These are phyloP conservation scores for Fremontodendron californicum DNA, from an alignment of 345 rosid species.

Conservation along the genomic window DNA sequence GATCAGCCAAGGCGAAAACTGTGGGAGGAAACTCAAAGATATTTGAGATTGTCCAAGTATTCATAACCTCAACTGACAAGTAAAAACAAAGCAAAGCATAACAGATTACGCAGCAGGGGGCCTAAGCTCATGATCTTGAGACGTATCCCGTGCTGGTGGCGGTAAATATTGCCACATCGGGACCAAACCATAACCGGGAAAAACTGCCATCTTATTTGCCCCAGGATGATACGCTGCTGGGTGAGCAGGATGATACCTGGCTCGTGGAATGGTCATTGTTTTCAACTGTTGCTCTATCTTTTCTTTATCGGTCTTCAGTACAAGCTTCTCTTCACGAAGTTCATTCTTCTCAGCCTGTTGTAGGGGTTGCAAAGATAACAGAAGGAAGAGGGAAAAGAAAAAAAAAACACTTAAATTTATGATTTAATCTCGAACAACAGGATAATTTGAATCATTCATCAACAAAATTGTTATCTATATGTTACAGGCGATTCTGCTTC, in stretches of 20 bases:
- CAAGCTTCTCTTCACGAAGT: slow-evolving; percentile 78
- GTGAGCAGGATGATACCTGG: slow-evolving; percentile 52
- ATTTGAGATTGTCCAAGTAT: background rate
- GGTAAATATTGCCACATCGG: slow-evolving; percentile 97
- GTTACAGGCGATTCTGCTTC: background rate
- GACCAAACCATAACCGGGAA: slow-evolving; percentile 56
- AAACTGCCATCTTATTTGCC: slow-evolving; percentile 58
- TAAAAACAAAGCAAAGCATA: background rate
- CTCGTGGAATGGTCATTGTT: slow-evolving; percentile 45
- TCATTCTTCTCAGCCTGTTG: slow-evolving; percentile 79
- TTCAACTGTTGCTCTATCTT: slow-evolving; percentile 70
- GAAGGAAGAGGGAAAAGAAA: background rate
- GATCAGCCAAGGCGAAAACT: background rate
- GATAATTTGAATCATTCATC: background rate
- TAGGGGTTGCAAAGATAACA: background rate
- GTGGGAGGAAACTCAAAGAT: background rate
- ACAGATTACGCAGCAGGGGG: slow-evolving; percentile 75
- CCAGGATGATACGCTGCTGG: slow-evolving; percentile 51
- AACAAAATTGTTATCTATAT: background rate
- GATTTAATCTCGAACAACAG: background rate
- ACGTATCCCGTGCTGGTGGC: slow-evolving; percentile 69
- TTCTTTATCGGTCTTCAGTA: slow-evolving; percentile 68
- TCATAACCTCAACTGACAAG: background rate
- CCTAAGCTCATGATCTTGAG: slow-evolving; percentile 86
- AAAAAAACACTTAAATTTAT: background rate